Evolutionary conservation across 139 green algal genomes (phyloP).

Genomic region (Spirogloea muscicola): DNA sequence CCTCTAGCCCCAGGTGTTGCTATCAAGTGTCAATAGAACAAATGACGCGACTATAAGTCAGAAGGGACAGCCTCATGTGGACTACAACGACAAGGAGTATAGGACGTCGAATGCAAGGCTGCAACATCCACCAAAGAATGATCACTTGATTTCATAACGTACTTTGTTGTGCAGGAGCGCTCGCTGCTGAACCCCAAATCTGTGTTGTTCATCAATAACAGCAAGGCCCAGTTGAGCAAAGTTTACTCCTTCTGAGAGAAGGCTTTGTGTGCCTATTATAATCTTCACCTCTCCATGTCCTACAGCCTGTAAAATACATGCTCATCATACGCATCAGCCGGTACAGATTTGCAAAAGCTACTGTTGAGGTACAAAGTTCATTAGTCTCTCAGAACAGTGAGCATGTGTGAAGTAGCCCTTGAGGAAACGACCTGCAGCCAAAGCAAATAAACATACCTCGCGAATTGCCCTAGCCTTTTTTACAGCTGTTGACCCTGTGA

Average conservation of each 20-base stretch:
- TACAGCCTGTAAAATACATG: conserved; percentile 27
- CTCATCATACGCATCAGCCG: background rate
- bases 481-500: conserved; percentile 35
- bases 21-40: background rate
- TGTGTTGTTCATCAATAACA: conserved; percentile 93
- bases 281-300: conserved; percentile 59
- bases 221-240: conserved; percentile 78
- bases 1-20: background rate
- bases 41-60: background rate
- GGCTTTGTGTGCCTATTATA: conserved; percentile 79
- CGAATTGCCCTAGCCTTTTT: conserved; percentile 27
- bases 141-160: background rate
- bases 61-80: background rate
- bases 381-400: background rate
- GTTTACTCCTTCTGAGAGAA: conserved; percentile 62
- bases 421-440: background rate
- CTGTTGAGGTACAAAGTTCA: background rate
- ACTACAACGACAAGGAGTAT: background rate
- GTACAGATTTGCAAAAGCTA: background rate
- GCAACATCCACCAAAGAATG: background rate
- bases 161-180: conserved; percentile 36
- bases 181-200: conserved; percentile 52
- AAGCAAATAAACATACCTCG: conserved; percentile 18
- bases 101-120: background rate
- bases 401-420: background rate